Evolutionary conservation across 768 basidiomycete species (phyloP).

Genomic region (Boletus pseudo-olivaceus): DNA sequence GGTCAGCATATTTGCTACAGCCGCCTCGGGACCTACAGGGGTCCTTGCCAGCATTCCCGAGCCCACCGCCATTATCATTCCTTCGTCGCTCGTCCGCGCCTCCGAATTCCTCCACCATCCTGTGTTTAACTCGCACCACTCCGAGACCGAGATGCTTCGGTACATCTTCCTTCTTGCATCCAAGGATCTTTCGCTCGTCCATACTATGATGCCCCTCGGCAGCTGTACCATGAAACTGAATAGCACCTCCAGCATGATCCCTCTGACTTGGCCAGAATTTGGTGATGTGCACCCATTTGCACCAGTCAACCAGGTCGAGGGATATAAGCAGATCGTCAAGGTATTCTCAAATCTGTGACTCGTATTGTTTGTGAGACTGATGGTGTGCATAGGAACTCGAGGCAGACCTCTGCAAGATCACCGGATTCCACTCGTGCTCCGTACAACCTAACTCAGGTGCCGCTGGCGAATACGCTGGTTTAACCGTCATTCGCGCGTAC

Average conservation of each 20-base stretch:
- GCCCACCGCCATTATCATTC: slow-evolving; percentile 43
- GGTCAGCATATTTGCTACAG: slow-evolving; percentile 76
- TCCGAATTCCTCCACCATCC: slow-evolving; percentile 78
- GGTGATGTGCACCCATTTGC: slow-evolving; percentile 89
- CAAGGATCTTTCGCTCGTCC: slow-evolving; percentile 92
- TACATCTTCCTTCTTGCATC: slow-evolving; percentile 92
- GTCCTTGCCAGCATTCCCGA: slow-evolving; percentile 47
- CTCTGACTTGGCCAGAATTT: slow-evolving; percentile 93
- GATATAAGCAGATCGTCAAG: slow-evolving; percentile 80
- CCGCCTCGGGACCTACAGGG: slow-evolving; percentile 48
- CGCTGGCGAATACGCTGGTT: slow-evolving; percentile 95
- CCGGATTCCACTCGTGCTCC: slow-evolving; percentile 93
- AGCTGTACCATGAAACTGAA: slow-evolving; percentile 99
- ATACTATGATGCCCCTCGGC: slow-evolving; percentile 94
- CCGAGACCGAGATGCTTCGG: slow-evolving; percentile 97
- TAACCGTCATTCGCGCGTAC: slow-evolving; percentile 91
- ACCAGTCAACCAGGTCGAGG: slow-evolving; percentile 83
- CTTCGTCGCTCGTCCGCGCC: slow-evolving; percentile 52
- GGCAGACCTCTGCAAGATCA: slow-evolving; percentile 85
- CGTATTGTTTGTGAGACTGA: slow-evolving; percentile 7
- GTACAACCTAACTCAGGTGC: slow-evolving; percentile 99
- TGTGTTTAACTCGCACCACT: slow-evolving; percentile 95
- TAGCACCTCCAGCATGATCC: slow-evolving; percentile 96
- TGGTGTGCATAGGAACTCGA: slow-evolving; percentile 72
- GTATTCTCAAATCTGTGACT: slow-evolving; percentile 32